Evolutionary conservation across 2,329 filamentous ascomycete genomes (phyloP).

Genomic region (Ascochyta lentis): DNA sequence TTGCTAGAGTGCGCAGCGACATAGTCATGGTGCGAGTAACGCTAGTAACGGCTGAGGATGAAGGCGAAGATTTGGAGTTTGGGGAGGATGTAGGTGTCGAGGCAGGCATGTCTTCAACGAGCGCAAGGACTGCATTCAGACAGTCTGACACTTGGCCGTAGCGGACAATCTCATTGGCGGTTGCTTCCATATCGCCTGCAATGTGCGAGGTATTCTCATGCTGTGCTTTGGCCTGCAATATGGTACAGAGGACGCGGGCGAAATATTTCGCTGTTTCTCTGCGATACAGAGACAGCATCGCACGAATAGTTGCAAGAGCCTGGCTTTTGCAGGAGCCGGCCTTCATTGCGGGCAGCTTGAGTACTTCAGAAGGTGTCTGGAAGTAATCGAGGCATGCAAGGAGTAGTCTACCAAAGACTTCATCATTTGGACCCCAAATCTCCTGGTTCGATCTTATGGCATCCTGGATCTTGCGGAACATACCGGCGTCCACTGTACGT

Average conservation of each 20-base stretch:
- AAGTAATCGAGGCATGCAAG: slow-evolving; percentile 75
- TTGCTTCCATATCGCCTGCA: slow-evolving; percentile 74
- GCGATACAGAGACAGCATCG: slow-evolving; percentile 72
- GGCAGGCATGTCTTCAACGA: slow-evolving; percentile 42
- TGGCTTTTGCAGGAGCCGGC: slow-evolving; percentile 76
- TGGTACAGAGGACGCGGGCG: slow-evolving; percentile 69
- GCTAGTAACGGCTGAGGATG: slow-evolving; percentile 21
- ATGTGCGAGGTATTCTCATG: slow-evolving; percentile 76
- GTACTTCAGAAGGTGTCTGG: slow-evolving; percentile 59
- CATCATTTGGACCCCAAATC: slow-evolving; percentile 69
- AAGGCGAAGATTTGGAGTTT: slow-evolving; percentile 44
- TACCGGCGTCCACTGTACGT: slow-evolving; percentile 78
- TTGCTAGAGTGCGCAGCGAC: slow-evolving; percentile 50
- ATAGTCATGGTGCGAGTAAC: slow-evolving; percentile 47
- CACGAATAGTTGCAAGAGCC: slow-evolving; percentile 74
- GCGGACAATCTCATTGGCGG: slow-evolving; percentile 73
- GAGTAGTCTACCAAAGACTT: slow-evolving; percentile 73
- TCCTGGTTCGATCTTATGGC: slow-evolving; percentile 71
- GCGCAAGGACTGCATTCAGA: slow-evolving; percentile 47
- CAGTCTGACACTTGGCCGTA: slow-evolving; percentile 68
- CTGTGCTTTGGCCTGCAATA: slow-evolving; percentile 68
- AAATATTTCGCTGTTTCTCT: slow-evolving; percentile 72
- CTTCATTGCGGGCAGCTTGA: slow-evolving; percentile 66
- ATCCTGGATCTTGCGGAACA: slow-evolving; percentile 79
- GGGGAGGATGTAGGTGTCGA: slow-evolving; percentile 38